Base-by-base conservation (phyloP, 2,329 filamentous ascomycete genomes). In the Myotisia sp. region DNA sequence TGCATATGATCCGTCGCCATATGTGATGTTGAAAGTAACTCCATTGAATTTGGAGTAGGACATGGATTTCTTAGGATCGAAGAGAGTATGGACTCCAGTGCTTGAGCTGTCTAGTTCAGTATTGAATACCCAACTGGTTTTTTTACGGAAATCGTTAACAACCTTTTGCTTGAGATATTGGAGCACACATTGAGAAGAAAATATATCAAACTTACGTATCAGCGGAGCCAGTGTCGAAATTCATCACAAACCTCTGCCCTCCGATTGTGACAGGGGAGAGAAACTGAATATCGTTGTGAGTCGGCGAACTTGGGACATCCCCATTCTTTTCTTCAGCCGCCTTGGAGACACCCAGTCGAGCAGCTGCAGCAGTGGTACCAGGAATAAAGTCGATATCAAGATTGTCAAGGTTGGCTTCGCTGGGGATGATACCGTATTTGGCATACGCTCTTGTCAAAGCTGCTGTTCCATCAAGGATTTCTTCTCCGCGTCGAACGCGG, bases 151-250 rank as follows among this genome's bases (percentile, higher is more conserved):
- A 18, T 5, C 13, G n/a, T 23, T 12, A 23, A 17, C 22, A 23
- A 7, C 22, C 22, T 14, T 21, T n/a, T 27, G 24, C 24, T 12
- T 23, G 14, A 7, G 8, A 21, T 12, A 30, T n/a, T n/a, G 17
- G 10, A 10, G 18, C 6, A 29, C 9, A 18, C 9, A 13, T 9
- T n/a, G n/a, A n/a, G n/a, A n/a, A n/a, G n/a, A n/a, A n/a, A n/a
- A 9, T 1, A 18, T 31, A 29, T 7, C 14, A 24, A 37, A 52
- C 68, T 50, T 64, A 73, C 60, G 81, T 65, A 54, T 83, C 79
- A 8, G 78, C 70, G 2, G 77, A 82, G 37, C 79, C 79, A n/a
- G 76, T 78, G 55, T 84, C 79, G 49, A 84, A 80, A 52, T 81
- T 72, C 51, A 84, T 58, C 48, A 74, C 71, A 37, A 84, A 47